A percentile compares a stretch with the other conserved stretches of the same genome.
phyloP scores from a whole-genome alignment of 768 basidiomycete genomes.

The Nevesoporus exiguus region DNA sequence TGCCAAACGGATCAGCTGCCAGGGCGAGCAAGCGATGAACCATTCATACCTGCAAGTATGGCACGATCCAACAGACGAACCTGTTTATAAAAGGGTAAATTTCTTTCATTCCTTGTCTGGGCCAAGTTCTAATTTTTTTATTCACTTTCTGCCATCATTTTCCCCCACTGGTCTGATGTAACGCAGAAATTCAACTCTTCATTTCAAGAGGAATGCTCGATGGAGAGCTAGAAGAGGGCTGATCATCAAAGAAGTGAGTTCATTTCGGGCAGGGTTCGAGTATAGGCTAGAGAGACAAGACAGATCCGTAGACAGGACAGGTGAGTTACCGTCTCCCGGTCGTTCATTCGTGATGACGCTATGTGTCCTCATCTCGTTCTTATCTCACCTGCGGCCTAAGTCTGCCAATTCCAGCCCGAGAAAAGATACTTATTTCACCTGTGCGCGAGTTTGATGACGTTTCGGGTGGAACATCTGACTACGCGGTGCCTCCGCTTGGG shows the following conservation, averaged over 20 bases:
- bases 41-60: constrained; percentile 96
- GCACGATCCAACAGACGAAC: constrained; percentile 97
- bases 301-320: constrained; percentile 77
- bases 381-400: constrained; percentile 33
- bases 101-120: too few relatives aligned
- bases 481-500: constrained; percentile 41
- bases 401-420: constrained; percentile 73
- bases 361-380: neutral
- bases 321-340: constrained; percentile 32
- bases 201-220: too few relatives aligned
- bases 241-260: neutral
- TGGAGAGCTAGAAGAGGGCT: too few relatives aligned
- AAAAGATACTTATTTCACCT: constrained; percentile 77
- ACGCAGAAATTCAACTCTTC: too few relatives aligned
- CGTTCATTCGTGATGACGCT: neutral
- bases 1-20: constrained; percentile 91
- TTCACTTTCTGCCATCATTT: too few relatives aligned
- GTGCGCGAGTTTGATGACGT: too few relatives aligned
- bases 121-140: too few relatives aligned
- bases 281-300: constrained; percentile 64
- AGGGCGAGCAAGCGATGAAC: constrained; percentile 88
- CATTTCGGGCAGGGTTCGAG: neutral
- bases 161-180: too few relatives aligned
- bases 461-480: constrained; percentile 70
- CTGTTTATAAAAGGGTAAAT: constrained; percentile 30